Evolutionary conservation across 2,329 filamentous ascomycete genomes (phyloP).

Genomic region (Arthrobotrys iridis): DNA sequence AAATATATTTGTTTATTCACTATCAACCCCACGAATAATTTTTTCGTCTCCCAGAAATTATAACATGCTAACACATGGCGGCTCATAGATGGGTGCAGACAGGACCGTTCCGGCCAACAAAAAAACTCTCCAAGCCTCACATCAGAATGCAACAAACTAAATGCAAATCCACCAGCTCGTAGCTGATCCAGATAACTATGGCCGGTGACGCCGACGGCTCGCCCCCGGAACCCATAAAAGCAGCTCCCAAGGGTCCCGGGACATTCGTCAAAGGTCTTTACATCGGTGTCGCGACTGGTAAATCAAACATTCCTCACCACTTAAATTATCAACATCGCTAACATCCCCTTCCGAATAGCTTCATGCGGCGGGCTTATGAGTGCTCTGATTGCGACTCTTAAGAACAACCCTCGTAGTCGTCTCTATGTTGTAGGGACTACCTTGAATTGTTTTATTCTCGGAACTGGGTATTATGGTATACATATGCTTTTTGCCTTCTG

Average conservation of each 20-base stretch:
- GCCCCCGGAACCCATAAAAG: background rate
- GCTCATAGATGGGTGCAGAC: too few relatives aligned
- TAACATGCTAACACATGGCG: too few relatives aligned
- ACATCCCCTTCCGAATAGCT: constrained; percentile 9
- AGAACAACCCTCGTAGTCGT: constrained; percentile 30
- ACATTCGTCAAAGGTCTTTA: background rate
- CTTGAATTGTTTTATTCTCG: constrained; percentile 37
- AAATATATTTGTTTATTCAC: too few relatives aligned
- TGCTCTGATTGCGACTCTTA: constrained; percentile 37
- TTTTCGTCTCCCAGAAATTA: too few relatives aligned
- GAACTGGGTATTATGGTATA: constrained; percentile 40
- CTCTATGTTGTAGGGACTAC: constrained; percentile 37
- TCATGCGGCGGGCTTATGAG: constrained; percentile 27
- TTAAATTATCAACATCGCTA: background rate
- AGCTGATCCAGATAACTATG: background rate
- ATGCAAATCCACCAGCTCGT: background rate
- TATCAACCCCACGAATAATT: too few relatives aligned
- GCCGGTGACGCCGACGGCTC: background rate
- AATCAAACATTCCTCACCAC: background rate
- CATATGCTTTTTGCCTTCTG: background rate
- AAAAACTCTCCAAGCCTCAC: background rate
- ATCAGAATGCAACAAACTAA: background rate
- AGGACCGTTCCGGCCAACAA: background rate
- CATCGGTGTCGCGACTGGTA: constrained; percentile 2
- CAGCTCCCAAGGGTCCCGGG: background rate